phyloP scores from a whole-genome alignment of 2,329 filamentous ascomycete species.

The Alternaria arbusti region DNA sequence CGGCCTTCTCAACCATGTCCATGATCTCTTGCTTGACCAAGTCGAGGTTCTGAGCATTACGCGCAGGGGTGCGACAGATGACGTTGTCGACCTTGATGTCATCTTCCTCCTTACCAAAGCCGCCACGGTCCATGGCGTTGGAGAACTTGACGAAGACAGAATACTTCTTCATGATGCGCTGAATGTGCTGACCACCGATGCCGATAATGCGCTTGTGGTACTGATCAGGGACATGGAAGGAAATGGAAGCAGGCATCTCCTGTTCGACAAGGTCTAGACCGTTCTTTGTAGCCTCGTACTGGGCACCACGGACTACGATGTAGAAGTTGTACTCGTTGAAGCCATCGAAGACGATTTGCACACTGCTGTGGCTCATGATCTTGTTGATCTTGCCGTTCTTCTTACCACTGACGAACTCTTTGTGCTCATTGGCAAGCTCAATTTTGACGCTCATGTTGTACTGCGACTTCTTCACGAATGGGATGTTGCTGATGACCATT shows the following conservation, averaged over 20 bases:
- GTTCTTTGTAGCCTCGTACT: slow-evolving; percentile 93
- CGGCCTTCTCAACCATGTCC: slow-evolving; percentile 98
- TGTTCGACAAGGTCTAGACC: slow-evolving; percentile 93
- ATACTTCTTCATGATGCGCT: slow-evolving; percentile 99
- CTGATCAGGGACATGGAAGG: slow-evolving; percentile 97
- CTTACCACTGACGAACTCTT: slow-evolving; percentile 98
- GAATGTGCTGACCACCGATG: slow-evolving; percentile 97
- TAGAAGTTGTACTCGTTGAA: slow-evolving; percentile 99
- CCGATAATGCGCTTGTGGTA: slow-evolving; percentile 99
- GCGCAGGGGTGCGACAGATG: slow-evolving; percentile 94
- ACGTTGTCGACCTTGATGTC: slow-evolving; percentile 99
- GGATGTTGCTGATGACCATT: slow-evolving; percentile 88
- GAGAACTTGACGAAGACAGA: slow-evolving; percentile 99
- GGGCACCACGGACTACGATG: slow-evolving; percentile 91
- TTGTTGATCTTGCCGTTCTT: slow-evolving; percentile 99
- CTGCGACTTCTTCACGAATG: slow-evolving; percentile 83
- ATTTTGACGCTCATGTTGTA: slow-evolving; percentile 98
- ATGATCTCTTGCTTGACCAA: slow-evolving; percentile 98
- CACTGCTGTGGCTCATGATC: slow-evolving; percentile 99
- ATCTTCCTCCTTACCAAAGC: slow-evolving; percentile 93
- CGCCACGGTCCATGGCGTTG: slow-evolving; percentile 96
- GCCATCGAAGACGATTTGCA: slow-evolving; percentile 98
- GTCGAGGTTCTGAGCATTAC: slow-evolving; percentile 95
- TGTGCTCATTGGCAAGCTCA: slow-evolving; percentile 98
- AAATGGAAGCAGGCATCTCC: slow-evolving; percentile 99